Percentiles rank a stretch among this genome's conserved stretches.
phyloP scores from a whole-genome alignment of 331 rosid species.

The Quercus lobata region DNA sequence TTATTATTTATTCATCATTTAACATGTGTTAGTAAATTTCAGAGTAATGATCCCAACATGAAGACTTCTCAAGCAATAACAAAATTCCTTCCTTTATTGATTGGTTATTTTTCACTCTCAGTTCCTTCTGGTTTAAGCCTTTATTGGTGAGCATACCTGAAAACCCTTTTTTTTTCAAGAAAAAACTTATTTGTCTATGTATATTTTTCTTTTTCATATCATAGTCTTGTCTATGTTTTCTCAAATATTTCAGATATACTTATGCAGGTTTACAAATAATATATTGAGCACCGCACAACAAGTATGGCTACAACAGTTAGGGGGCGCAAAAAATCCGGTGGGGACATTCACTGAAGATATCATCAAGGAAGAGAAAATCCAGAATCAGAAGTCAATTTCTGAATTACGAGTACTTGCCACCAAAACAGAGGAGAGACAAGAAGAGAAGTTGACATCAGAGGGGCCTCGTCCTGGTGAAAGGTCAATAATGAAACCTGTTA shows the following conservation, averaged over 20 bases:
- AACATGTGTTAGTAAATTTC: conserved; percentile 28
- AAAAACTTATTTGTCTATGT: background rate
- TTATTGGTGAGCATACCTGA: conserved; percentile 54
- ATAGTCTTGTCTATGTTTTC: background rate
- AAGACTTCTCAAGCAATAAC: conserved; percentile 76
- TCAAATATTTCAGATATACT: conserved; percentile 23
- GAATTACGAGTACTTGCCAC: conserved; percentile 23
- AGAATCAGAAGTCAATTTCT: conserved; percentile 44
- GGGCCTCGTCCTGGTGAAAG: conserved; percentile 80
- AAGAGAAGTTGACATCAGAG: conserved; percentile 40
- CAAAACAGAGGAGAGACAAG: conserved; percentile 29
- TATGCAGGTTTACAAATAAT: conserved; percentile 85
- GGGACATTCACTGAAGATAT: conserved; percentile 33
- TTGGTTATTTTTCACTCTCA: conserved; percentile 94
- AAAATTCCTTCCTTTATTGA: conserved; percentile 77
- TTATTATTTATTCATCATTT: background rate
- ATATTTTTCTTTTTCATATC: background rate
- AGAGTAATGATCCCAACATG: conserved; percentile 84
- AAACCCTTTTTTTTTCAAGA: background rate
- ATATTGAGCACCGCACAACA: conserved; percentile 89
- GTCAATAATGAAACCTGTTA: conserved; percentile 21
- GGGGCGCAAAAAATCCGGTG: conserved; percentile 74
- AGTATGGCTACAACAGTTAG: conserved; percentile 92
- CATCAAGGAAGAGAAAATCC: conserved; percentile 37
- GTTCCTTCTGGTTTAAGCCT: conserved; percentile 99